Percentiles rank a stretch among this genome's conserved stretches.
These are phyloP conservation scores for Leccinum subrobustum DNA, from an alignment of 1,284 basidiomycete species.

Conservation along the genomic window DNA sequence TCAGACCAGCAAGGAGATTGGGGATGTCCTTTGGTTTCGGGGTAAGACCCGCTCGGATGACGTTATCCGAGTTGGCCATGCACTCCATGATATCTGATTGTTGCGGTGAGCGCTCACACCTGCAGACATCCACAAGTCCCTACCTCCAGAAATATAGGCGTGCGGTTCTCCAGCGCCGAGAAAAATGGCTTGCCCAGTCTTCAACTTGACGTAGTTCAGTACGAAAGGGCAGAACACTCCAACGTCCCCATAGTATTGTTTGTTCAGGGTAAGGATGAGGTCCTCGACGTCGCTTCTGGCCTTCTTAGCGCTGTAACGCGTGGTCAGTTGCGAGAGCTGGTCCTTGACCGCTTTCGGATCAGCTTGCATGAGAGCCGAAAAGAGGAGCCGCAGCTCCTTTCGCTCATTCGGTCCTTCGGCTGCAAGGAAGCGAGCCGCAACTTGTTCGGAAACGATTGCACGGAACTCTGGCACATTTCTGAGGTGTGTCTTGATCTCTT, in stretches of 20 bases:
- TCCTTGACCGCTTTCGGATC: conserved; percentile 48
- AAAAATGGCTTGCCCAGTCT: conserved; percentile 90
- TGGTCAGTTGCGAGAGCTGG: conserved; percentile 60
- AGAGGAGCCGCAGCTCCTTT: conserved; percentile 57
- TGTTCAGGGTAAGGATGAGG: conserved; percentile 71
- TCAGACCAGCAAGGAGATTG: conserved; percentile 87
- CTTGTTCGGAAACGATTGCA: conserved; percentile 60
- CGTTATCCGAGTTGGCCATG: conserved; percentile 99
- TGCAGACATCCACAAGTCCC: conserved; percentile 14
- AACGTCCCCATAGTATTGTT: conserved; percentile 91
- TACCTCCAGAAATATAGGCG: conserved; percentile 92
- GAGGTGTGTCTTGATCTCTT: conserved; percentile 70
- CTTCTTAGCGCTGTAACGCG: conserved; percentile 55
- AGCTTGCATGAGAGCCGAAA: conserved; percentile 82
- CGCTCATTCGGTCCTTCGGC: conserved; percentile 45
- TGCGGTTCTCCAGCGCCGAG: conserved; percentile 96
- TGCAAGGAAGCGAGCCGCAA: conserved; percentile 50
- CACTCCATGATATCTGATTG: conserved; percentile 90
- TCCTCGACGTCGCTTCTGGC: conserved; percentile 54
- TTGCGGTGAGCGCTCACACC: conserved; percentile 8
- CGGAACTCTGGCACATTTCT: conserved; percentile 76
- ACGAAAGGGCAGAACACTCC: conserved; percentile 92
- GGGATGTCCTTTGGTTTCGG: conserved; percentile 94
- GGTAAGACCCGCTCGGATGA: conserved; percentile 96
- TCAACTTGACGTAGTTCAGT: conserved; percentile 82